Base-by-base conservation (phyloP, 2,329 filamentous ascomycete genomes). In the Neopestalotiopsis rosae region DNA sequence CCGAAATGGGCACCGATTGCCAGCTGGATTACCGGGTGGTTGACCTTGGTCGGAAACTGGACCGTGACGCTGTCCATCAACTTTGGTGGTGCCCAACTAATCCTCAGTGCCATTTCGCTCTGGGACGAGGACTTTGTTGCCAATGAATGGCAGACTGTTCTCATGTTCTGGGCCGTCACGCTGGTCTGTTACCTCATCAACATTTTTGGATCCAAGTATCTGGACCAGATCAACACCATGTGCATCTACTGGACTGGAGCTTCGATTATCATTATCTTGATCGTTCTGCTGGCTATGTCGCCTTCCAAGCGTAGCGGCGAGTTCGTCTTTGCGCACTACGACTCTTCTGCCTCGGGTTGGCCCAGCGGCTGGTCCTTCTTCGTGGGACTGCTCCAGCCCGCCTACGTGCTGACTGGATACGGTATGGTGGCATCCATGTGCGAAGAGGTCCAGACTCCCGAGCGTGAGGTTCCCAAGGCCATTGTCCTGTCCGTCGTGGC, bases 1-100 rank as follows among this genome's bases (percentile, higher is more conserved):
- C 86, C 84, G 52, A 83, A 89, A 76, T 93, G 88, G 82, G 89
- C 90, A 4, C 90, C 90, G 2, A 84, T 92, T 66, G 88, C 91
- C 62, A 89, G 86, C 10, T 93, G 90, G 84, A 88, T 92, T 34
- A 91, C 90, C 5, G 91, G 91, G 14, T 93, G 91, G 91, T 77
- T 92, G 67, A 92, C 90, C 0, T 82, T 93, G 0, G 90, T 93
- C 2, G 91, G 91, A 0, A 93, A 93, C 77, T 93, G 91, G 91
- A 93, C 91, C 32, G 83, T 85, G 20, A 84, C 84, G 0, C 79
- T 89, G 20, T 87, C 84, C 52, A 93, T 94, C 79, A 92, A 92
- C 76, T 94, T 94, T 75, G 88, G 86, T 0, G 90, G 90, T 1
- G 91, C 86, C 0, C 89, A 92, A 75, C 77, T 92, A 30, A 89